phyloP scores from a whole-genome alignment of 345 rosid genomes.

The Luvunga scandens region DNA sequence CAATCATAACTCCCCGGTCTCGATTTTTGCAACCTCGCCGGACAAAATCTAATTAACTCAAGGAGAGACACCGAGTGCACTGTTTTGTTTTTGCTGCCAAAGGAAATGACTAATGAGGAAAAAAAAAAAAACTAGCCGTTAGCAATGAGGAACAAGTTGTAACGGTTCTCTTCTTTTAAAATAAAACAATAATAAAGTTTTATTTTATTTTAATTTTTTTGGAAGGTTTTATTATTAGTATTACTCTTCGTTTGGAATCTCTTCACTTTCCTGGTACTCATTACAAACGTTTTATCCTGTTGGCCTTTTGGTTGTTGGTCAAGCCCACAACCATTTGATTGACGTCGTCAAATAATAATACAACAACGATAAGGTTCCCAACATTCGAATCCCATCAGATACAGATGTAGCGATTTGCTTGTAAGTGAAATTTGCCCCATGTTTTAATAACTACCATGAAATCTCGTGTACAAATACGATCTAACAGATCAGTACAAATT shows the following conservation, averaged over 20 bases:
- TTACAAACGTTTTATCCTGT: background rate
- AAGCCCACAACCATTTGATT: background rate
- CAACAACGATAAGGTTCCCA: no score
- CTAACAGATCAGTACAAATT: no score
- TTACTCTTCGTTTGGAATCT: no score
- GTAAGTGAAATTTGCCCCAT: no score
- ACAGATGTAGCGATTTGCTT: no score
- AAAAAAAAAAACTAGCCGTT: constrained; percentile 25
- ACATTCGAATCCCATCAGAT: no score
- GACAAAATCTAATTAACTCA: background rate
- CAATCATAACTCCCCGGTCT: background rate
- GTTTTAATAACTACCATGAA: no score
- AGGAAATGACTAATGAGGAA: background rate
- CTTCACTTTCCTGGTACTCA: background rate
- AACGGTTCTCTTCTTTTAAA: constrained; percentile 25
- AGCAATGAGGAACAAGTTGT: background rate
- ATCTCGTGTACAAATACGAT: no score
- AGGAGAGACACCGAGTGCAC: background rate
- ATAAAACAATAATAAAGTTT: no score
- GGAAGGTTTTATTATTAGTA: no score
- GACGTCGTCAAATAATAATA: no score
- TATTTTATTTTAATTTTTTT: no score
- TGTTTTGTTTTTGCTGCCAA: background rate
- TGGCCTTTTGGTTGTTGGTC: background rate
- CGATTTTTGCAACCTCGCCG: background rate